Conservation (phyloP, 2,329 filamentous ascomycete species). For the Neophaeococcomyces aloes region DNA sequence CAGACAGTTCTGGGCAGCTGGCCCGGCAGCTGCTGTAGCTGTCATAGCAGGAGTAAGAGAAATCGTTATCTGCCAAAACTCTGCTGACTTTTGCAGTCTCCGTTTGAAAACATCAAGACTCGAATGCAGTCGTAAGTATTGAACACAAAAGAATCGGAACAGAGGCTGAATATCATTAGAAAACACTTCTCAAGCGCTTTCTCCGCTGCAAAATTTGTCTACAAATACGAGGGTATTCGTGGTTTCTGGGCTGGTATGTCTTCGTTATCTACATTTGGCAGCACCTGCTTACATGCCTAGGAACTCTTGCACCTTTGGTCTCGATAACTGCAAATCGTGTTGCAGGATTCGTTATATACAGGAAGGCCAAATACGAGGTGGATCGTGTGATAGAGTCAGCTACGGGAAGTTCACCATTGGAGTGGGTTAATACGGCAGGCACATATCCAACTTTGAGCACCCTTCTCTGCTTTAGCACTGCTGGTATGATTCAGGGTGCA, state of each 20-base stretch:
- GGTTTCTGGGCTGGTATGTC: slow-evolving; percentile 37
- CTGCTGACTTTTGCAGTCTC: slow-evolving; percentile 29
- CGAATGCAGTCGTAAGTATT: slow-evolving; percentile 39
- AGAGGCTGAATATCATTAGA: slow-evolving; percentile 22
- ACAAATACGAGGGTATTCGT: slow-evolving; percentile 37
- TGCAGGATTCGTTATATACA: slow-evolving; percentile 38
- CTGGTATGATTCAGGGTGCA: slow-evolving; percentile 34
- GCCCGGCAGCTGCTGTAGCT: slow-evolving; percentile 34
- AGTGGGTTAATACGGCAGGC: slow-evolving; percentile 32
- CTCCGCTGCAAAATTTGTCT: slow-evolving; percentile 36
- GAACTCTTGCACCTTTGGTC: slow-evolving; percentile 34
- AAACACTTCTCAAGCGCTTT: slow-evolving; percentile 36
- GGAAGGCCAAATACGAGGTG: slow-evolving; percentile 32
- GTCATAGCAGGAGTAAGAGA: slow-evolving; percentile 35
- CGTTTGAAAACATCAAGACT: slow-evolving; percentile 39
- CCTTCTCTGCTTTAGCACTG: slow-evolving; percentile 32
- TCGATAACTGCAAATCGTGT: slow-evolving; percentile 37
- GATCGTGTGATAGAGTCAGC: slow-evolving; percentile 30
- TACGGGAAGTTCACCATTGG: slow-evolving; percentile 33
- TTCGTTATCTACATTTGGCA: not conserved
- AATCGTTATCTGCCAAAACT: not conserved
- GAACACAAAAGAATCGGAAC: not conserved
- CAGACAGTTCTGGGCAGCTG: slow-evolving; percentile 37
- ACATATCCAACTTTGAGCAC: slow-evolving; percentile 33
- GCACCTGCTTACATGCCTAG: slow-evolving; percentile 20